Base-by-base conservation (phyloP, 2,329 filamentous ascomycete genomes). In the Aspergillus neotritici region DNA sequence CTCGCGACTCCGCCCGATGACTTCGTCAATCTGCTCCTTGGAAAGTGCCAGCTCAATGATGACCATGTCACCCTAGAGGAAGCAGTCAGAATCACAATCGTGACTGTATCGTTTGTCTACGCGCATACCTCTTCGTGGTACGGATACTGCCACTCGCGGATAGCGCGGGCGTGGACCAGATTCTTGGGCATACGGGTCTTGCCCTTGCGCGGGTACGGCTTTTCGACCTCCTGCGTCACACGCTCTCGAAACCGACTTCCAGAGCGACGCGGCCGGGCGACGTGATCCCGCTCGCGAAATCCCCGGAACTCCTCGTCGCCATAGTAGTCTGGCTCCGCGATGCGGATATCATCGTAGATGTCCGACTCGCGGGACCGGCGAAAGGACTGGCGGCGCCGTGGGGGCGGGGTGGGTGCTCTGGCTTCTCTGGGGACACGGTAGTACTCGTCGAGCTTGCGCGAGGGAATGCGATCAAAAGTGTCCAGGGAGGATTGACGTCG, bases 401-500 rank as follows among this genome's bases (percentile, higher is more conserved):
- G 69, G 29, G 75, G 70, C 2, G 81, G 77, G 51, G 83, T 76
- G 13, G 84, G 85, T 25, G 86, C 80, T 33, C 76, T n/a, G n/a
- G n/a, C n/a, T n/a, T n/a, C 74, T 47, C 78, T 10, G 66, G 69
- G 14, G 69, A 73, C 31, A 44, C 60, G 50, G 45, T 63, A 58
- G 47, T 66, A 60, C 14, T 68, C 58, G 17, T 63, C 61, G 40
- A 76, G 75, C 34, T 77, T 74, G 28, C 75, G 73, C 42, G 74
- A 55, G 1, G 86, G 84, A 21, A 81, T 81, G 37, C 89, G 82
- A 66, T 96, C 90, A 61, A 88, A 95, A 0, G 86, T 94, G 64
- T 95, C 90, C 31, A 95, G 75, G 40, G 88, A 94, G 11, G 88
- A 94, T 64, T 94, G 89, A 34, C 90, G 80, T 45, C 90, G 80